Evolutionary conservation across 2,329 filamentous ascomycete species (phyloP), one percentile per base, ranked within the genome.

Genomic region (Paracoccidioides lutzii): DNA sequence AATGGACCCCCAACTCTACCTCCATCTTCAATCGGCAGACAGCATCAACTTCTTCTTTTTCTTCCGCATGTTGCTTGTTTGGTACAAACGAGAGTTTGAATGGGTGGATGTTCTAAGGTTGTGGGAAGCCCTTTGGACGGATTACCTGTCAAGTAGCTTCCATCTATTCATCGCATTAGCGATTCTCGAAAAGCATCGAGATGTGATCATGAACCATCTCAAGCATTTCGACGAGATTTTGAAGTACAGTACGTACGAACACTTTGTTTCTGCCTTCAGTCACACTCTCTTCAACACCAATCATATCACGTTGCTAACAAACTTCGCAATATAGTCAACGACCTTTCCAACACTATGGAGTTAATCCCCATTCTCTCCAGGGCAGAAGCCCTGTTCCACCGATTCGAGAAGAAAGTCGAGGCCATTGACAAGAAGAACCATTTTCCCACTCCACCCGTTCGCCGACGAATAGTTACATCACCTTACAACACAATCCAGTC

Each of bases 21-120:
- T 87, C 1, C 93, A 98, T 64, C 81, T 98, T 0, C 83, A 95
- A 69, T 84, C 81, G 14, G 88, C 90, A 22, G 94, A 98, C 65
- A 94, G 87, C 65, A 98, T 93, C 30, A 98, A 98, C 70, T 98
- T 98, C 72, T 98, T 98, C 73, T 98, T 98, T 76, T 97, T 98
- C 77, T 98, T 97, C 81, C 87, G 93, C 58, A 97, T 97, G 93
- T 78, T 98, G 38, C 78, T 98, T 1, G 93, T 98, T 8, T 98
- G 93, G 93, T 98, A 93, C 72, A 98, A 98, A 76, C 85, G 93
- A 50, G 93, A 98, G 71, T 98, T 98, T 64, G 80, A 83, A 62
- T 98, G 91, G 88, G 70, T 79, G 50, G 90, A 97, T 65, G 82
- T 95, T 9, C 75, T 97, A 38, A 81, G 87, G 15, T 75, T 98